A percentile compares a stretch with the other conserved stretches of the same genome.
These are phyloP conservation scores for Albatrellus ellisii DNA, from an alignment of 768 basidiomycete genomes.

Conservation along the genomic window DNA sequence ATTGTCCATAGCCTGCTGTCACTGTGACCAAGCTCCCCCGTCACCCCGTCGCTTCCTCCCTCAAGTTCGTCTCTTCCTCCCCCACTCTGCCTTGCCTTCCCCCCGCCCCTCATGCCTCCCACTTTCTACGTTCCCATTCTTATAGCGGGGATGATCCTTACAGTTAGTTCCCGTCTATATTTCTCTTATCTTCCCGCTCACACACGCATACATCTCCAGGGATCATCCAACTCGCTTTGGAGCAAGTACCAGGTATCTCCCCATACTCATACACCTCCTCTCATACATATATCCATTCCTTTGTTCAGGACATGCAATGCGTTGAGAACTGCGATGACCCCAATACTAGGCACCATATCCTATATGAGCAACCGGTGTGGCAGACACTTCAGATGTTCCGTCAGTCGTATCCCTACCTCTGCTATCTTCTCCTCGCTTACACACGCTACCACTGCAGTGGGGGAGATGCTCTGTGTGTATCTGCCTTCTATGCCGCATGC, in stretches of 20 bases:
- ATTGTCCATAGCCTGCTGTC: no score
- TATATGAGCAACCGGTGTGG: slow-evolving; percentile 94
- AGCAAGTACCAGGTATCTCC: slow-evolving; percentile 64
- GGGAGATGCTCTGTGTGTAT: slow-evolving; percentile 84
- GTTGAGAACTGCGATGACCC: slow-evolving; percentile 80
- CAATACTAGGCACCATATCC: slow-evolving; percentile 44
- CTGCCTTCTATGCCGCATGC: slow-evolving; percentile 8
- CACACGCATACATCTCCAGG: slow-evolving; percentile 26
- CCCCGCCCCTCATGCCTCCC: slow-evolving; percentile 44
- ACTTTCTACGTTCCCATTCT: slow-evolving; percentile 64
- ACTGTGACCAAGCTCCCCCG: no score
- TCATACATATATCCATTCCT: neutral
- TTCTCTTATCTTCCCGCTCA: neutral
- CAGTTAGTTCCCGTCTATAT: slow-evolving; percentile 29
- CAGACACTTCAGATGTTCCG: slow-evolving; percentile 86
- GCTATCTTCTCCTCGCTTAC: slow-evolving; percentile 18
- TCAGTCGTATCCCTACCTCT: slow-evolving; percentile 26
- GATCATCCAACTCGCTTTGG: slow-evolving; percentile 72
- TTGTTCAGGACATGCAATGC: slow-evolving; percentile 85
- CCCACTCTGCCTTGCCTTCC: neutral
- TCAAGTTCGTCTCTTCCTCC: neutral
- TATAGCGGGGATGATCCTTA: slow-evolving; percentile 87
- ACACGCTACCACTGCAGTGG: slow-evolving; percentile 37
- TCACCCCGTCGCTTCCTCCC: no score
- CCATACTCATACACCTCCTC: neutral